These are phyloP conservation scores for Cutaneotrichosporon mucoides DNA, from an alignment of 1,284 basidiomycete genomes.

Conservation along the genomic window DNA sequence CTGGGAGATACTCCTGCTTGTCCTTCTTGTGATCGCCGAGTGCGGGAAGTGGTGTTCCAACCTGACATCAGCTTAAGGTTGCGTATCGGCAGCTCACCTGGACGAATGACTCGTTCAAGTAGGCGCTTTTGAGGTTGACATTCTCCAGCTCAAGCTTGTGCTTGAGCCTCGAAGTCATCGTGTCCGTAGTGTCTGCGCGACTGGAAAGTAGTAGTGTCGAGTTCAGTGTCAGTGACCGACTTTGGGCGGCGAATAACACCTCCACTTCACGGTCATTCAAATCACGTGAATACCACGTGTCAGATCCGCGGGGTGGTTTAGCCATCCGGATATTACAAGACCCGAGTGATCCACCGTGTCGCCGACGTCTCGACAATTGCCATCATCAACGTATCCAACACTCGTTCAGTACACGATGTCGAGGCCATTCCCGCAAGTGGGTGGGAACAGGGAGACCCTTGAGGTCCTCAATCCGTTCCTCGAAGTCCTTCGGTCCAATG, in stretches of 20 bases:
- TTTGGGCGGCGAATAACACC: neutral
- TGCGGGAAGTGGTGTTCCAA: conserved; percentile 85
- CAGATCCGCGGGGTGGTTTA: too few species aligned
- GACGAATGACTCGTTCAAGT: conserved; percentile 81
- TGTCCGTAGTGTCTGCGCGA: too few species aligned
- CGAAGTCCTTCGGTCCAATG: conserved; percentile 19
- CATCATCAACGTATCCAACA: neutral
- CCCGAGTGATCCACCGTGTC: too few species aligned
- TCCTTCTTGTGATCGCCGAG: conserved; percentile 79
- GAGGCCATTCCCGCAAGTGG: neutral
- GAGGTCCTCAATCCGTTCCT: conserved; percentile 30
- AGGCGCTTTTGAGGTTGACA: conserved; percentile 68
- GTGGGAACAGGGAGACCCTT: conserved; percentile 6
- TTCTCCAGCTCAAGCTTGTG: conserved; percentile 71
- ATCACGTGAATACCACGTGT: too few species aligned
- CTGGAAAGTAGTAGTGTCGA: too few species aligned
- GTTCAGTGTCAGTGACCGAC: neutral
- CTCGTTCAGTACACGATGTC: neutral
- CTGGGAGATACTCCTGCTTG: conserved; percentile 84
- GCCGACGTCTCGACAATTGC: too few species aligned
- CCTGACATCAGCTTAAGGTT: conserved; percentile 52
- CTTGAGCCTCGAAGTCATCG: conserved; percentile 54
- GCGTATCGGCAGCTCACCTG: conserved; percentile 55
- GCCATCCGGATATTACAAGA: too few species aligned
- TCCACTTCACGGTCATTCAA: too few species aligned